Evolutionary conservation across 2,329 filamentous ascomycete genomes (phyloP), one percentile per base, ranked within the genome.

Genomic region (Diaporthe ampelina): DNA sequence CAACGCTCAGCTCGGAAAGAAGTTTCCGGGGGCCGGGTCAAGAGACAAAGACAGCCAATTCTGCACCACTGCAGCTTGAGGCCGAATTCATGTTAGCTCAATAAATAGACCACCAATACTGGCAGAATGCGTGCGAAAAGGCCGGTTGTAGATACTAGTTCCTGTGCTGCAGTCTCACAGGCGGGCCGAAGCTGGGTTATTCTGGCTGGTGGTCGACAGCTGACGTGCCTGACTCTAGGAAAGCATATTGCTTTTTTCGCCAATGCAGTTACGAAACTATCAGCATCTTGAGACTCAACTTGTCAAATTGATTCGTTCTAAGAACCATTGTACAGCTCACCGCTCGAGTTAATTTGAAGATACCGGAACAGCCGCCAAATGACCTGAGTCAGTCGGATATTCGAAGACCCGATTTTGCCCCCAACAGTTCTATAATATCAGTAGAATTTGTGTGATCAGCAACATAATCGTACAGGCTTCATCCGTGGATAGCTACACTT

Each of bases 1-100:
- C 68, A 57, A 50, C 43, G 21, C 57, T 67, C 37, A 57, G 67
- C 35, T 11, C 54, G 68, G 68, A 65, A 37, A 70, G 19, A 58
- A 67, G 13, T 65, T n/a, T 74, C 73, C 73, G 67, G 45, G 54
- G 4, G 13, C 43, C 19, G 10, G 10, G n/a, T n/a, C 32, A 32
- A 54, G 32, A 43, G 26, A 50, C 21, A 32, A 63, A 32, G 24
- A 21, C 15, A 48, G 8, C 10, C 26, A n/a, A 32, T 45, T 32
- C 17, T 63, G 10, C 59, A 21, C 2, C 4, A 43, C 15, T 61
- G 58, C 37, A 19, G 8, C 24, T 29, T 8, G n/a, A 19, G 24
- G 3, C 37, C 58, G 37, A 7, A 3, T 9, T 6, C 9, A 15
- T 32, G 29, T 6, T 8, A n/a, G 17, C 8, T 50, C 19, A 10